These are phyloP conservation scores for Penicillium occitanis DNA, from an alignment of 2,329 filamentous ascomycete genomes.

Conservation along the genomic window DNA sequence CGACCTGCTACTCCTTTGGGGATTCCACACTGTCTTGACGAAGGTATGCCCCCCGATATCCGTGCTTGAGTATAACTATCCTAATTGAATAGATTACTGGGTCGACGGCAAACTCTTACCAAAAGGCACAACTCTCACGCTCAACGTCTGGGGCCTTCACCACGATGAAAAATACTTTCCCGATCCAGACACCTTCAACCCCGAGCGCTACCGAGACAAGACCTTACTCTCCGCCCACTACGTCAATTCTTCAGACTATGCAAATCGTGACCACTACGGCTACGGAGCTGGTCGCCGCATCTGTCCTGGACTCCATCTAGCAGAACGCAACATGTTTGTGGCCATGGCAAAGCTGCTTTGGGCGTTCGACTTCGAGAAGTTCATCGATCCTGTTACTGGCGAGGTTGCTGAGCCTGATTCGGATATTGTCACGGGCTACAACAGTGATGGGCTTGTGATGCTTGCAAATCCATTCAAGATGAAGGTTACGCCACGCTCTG, in stretches of 20 bases:
- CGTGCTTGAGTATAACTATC: constrained; percentile 20
- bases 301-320: constrained; percentile 49
- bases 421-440: constrained; percentile 27
- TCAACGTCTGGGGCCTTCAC: constrained; percentile 49
- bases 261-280: constrained; percentile 36
- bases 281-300: constrained; percentile 29
- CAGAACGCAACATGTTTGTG: constrained; percentile 51
- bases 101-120: constrained; percentile 50
- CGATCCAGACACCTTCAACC: constrained; percentile 2
- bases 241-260: constrained; percentile 28
- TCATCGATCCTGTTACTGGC: constrained; percentile 54
- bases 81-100: constrained; percentile 38
- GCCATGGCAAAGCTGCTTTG: constrained; percentile 54
- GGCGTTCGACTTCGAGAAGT: constrained; percentile 43
- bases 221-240: constrained; percentile 34
- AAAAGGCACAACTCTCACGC: constrained; percentile 45
- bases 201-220: neutral
- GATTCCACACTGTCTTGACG: constrained; percentile 49
- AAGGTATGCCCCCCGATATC: constrained; percentile 23
- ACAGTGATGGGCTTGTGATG: constrained; percentile 35
- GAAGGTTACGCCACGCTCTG: constrained; percentile 31
- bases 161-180: constrained; percentile 39
- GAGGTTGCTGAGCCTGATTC: constrained; percentile 28
- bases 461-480: constrained; percentile 36
- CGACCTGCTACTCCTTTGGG: constrained; percentile 55